phyloP scores from a whole-genome alignment of 768 basidiomycete genomes.

The Fomitopsis pulvina region DNA sequence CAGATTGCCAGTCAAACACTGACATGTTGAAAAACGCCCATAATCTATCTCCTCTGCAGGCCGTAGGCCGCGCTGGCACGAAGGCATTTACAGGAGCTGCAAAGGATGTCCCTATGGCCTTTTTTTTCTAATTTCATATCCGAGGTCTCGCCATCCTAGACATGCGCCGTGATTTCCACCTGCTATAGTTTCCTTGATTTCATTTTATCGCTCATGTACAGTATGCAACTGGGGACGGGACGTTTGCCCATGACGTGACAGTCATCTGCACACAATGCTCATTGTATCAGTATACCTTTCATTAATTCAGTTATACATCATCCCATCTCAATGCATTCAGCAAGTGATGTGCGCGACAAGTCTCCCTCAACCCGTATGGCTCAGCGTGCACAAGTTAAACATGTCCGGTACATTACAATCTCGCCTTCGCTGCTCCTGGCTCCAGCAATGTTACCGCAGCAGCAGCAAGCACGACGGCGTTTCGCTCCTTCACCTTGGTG shows the following conservation, averaged over 20 bases:
- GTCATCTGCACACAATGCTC: background rate
- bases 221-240: background rate
- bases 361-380: too few species aligned
- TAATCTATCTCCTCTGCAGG: too few species aligned
- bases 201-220: background rate
- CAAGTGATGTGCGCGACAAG: too few species aligned
- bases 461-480: slow-evolving; percentile 60
- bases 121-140: too few species aligned
- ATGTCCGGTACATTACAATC: slow-evolving; percentile 48
- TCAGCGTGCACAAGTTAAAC: too few species aligned
- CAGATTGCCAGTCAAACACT: slow-evolving; percentile 5
- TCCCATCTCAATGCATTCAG: background rate
- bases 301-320: background rate
- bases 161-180: too few species aligned
- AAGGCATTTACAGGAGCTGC: too few species aligned
- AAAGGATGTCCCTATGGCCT: too few species aligned
- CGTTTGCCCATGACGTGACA: slow-evolving; percentile 16
- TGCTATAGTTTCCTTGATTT: too few species aligned
- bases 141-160: too few species aligned
- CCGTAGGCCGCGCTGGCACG: too few species aligned
- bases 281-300: background rate
- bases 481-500: slow-evolving; percentile 85
- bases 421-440: slow-evolving; percentile 43
- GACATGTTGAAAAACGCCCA: background rate
- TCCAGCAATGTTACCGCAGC: slow-evolving; percentile 74